Percentiles rank a stretch among this genome's conserved stretches.
These are phyloP conservation scores for Camellia lanceoleosa DNA, from an alignment of 148 eudicot genomes.

Conservation along the genomic window DNA sequence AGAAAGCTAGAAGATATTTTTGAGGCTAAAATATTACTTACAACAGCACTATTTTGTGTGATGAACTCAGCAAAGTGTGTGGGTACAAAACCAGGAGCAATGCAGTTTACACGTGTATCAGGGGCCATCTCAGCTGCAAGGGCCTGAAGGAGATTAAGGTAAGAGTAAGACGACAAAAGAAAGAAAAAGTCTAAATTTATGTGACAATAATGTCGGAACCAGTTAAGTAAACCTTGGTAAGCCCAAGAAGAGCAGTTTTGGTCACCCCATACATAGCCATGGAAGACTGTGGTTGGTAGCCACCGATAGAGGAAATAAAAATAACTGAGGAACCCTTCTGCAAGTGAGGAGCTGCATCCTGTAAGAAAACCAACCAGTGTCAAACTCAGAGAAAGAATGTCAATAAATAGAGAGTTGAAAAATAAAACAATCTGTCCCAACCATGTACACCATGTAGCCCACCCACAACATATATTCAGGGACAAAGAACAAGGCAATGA, in stretches of 20 bases:
- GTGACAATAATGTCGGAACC: neutral
- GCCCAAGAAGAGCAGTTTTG: constrained; percentile 90
- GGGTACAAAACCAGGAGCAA: constrained; percentile 96
- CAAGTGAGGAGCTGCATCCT: constrained; percentile 91
- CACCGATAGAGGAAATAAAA: constrained; percentile 71
- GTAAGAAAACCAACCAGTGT: constrained; percentile 4
- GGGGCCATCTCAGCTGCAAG: constrained; percentile 95
- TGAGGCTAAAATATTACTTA: constrained; percentile 33
- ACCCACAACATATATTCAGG: neutral
- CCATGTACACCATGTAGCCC: neutral
- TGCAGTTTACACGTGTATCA: constrained; percentile 82
- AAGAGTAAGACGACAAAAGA: neutral
- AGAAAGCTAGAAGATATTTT: neutral
- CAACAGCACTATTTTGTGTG: constrained; percentile 42
- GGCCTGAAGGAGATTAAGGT: constrained; percentile 37
- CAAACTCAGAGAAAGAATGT: neutral
- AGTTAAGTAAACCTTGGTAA: constrained; percentile 67
- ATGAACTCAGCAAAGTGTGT: constrained; percentile 66
- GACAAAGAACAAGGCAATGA: neutral
- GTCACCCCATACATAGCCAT: constrained; percentile 90
- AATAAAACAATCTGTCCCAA: neutral
- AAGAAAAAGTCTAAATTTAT: neutral
- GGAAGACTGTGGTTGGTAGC: constrained; percentile 45
- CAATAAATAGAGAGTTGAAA: neutral
- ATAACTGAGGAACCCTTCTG: constrained; percentile 67